A percentile compares a stretch with the other conserved stretches of the same genome.
These are phyloP conservation scores for Hypholoma sublateritium DNA, from an alignment of 768 basidiomycete genomes.

Conservation along the genomic window DNA sequence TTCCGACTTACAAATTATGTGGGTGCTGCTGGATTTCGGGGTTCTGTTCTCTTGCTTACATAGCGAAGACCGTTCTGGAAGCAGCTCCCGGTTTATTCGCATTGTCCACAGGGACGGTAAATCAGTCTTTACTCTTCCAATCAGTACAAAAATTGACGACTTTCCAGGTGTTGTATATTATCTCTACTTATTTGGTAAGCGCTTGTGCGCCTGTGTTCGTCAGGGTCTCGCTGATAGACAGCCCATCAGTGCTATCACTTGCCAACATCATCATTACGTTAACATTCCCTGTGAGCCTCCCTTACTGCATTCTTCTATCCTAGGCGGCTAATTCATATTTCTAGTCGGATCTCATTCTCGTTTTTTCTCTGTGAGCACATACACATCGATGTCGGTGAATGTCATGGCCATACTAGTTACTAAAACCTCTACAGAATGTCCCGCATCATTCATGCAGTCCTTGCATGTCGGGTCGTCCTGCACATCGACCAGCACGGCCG, in stretches of 20 bases:
- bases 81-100: conserved; percentile 13
- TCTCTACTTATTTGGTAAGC: conserved; percentile 20
- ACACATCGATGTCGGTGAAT: neutral
- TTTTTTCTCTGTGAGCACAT: conserved; percentile 16
- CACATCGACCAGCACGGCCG: conserved; percentile 5
- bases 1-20: conserved; percentile 17
- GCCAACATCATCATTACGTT: conserved; percentile 17
- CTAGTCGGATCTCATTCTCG: conserved; percentile 14
- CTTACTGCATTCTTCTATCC: too few species aligned
- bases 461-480: conserved; percentile 18
- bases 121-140: neutral
- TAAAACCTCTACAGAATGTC: conserved; percentile 8
- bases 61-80: conserved; percentile 4
- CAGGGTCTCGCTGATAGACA: neutral
- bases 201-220: neutral
- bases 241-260: conserved; percentile 13
- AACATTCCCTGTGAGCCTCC: conserved; percentile 9
- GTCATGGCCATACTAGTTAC: neutral
- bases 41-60: neutral
- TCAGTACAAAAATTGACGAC: neutral
- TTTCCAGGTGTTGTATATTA: conserved; percentile 20
- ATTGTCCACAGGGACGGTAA: conserved; percentile 16
- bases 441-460: conserved; percentile 15
- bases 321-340: neutral
- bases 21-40: neutral